Evolutionary conservation across 495 filamentous ascomycete species (phyloP).

Genomic region (Barbatosphaeria neglecta): DNA sequence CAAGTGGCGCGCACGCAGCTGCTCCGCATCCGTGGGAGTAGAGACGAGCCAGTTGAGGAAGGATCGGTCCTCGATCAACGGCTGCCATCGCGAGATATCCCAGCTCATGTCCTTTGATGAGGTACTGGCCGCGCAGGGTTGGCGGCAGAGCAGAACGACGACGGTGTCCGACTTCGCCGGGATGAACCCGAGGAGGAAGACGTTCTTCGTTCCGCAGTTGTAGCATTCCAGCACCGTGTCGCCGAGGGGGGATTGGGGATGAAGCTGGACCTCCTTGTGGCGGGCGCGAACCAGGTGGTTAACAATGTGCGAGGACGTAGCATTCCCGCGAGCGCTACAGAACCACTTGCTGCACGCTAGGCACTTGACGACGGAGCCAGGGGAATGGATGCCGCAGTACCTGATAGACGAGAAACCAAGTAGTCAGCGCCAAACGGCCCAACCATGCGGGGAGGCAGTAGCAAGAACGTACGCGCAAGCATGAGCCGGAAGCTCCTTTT

Average conservation of each 20-base stretch:
- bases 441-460: not conserved
- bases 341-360: constrained; percentile 97
- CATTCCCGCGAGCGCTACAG: constrained; percentile 94
- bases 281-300: constrained; percentile 95
- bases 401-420: constrained; percentile 32
- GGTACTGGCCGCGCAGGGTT: constrained; percentile 86
- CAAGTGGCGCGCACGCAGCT: constrained; percentile 86
- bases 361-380: constrained; percentile 91
- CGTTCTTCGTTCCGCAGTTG: constrained; percentile 98
- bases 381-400: constrained; percentile 96
- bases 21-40: constrained; percentile 83
- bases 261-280: constrained; percentile 97
- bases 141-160: constrained; percentile 90
- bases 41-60: constrained; percentile 92
- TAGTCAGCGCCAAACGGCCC: constrained; percentile 4
- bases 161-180: constrained; percentile 99
- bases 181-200: constrained; percentile 98
- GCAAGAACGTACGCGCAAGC: constrained; percentile 76
- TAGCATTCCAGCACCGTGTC: constrained; percentile 98
- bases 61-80: constrained; percentile 90
- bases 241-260: constrained; percentile 87
- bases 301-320: constrained; percentile 93
- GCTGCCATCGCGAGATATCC: constrained; percentile 97
- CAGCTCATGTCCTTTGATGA: constrained; percentile 99
- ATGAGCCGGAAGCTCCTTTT: constrained; percentile 86